Conservation (phyloP, 768 basidiomycete species). For the Termitomyces bulborhizus region DNA sequence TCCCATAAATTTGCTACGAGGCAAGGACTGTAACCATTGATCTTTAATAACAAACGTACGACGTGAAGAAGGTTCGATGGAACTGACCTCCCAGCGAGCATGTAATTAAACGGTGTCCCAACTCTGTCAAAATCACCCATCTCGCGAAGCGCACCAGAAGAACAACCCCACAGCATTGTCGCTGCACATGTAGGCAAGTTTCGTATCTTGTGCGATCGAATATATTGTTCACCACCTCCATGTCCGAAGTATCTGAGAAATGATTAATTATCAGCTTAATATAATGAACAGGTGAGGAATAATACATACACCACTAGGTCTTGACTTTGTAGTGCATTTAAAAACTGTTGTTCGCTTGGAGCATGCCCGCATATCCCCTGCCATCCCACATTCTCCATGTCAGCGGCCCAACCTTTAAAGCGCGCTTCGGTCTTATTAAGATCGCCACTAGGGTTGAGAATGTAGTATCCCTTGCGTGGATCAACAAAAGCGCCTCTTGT, state of each 20-base stretch:
- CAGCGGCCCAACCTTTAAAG: conserved; percentile 73
- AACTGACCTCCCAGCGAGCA: conserved; percentile 95
- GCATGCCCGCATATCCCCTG: conserved; percentile 68
- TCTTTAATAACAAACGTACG: not conserved
- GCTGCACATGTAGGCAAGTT: conserved; percentile 82
- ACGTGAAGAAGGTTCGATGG: not conserved
- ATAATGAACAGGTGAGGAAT: not conserved
- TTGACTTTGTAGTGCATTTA: conserved; percentile 59
- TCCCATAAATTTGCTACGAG: conserved; percentile 97
- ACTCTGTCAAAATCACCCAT: conserved; percentile 93
- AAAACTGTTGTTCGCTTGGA: conserved; percentile 81
- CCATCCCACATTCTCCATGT: conserved; percentile 77
- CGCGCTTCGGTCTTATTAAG: conserved; percentile 75
- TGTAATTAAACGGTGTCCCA: conserved; percentile 92
- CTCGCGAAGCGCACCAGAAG: conserved; percentile 80
- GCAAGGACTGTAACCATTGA: conserved; percentile 56
- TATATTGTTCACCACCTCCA: conserved; percentile 92
- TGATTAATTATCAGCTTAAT: not conserved
- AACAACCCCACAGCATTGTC: conserved; percentile 99
- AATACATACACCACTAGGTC: conserved; percentile 86
- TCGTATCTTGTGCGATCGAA: conserved; percentile 81
- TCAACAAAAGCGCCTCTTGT: conserved; percentile 52
- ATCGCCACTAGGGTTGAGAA: conserved; percentile 93
- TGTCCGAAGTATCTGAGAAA: conserved; percentile 88
- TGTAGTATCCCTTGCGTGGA: conserved; percentile 65